Evolutionary conservation across 2,329 filamentous ascomycete species (phyloP).

Genomic region (Epichloe elymi): DNA sequence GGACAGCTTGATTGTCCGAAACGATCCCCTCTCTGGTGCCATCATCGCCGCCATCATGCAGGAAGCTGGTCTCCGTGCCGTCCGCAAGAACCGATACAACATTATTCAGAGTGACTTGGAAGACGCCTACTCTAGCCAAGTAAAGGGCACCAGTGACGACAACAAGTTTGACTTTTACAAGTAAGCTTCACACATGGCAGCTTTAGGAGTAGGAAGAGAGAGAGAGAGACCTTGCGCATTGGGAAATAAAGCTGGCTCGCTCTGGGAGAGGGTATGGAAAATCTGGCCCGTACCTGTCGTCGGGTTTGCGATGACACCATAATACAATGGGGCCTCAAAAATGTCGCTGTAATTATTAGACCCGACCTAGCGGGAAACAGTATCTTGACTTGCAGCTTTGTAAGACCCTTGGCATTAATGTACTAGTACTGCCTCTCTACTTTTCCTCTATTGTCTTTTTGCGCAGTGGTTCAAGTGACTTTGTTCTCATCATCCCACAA

Average conservation of each 20-base stretch:
- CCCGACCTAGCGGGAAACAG: background rate
- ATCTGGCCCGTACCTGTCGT: too few species aligned
- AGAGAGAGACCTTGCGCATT: background rate
- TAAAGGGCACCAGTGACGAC: conserved; percentile 60
- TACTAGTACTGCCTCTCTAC: background rate
- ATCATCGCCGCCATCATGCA: conserved; percentile 99
- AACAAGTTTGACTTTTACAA: conserved; percentile 90
- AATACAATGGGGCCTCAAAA: background rate
- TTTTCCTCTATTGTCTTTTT: background rate
- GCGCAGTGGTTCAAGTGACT: background rate
- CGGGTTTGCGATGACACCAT: too few species aligned
- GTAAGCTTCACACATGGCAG: conserved; percentile 26
- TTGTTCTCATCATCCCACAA: too few species aligned
- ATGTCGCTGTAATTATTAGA: background rate
- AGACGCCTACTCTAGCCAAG: conserved; percentile 92
- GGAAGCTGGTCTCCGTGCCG: conserved; percentile 85
- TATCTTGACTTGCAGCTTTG: background rate
- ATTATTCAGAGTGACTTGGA: conserved; percentile 96
- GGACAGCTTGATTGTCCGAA: conserved; percentile 90
- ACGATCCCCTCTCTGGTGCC: conserved; percentile 87
- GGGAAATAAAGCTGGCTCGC: too few species aligned
- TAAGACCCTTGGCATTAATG: background rate
- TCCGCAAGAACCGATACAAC: conserved; percentile 97
- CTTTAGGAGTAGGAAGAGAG: background rate
- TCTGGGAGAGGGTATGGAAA: too few species aligned